A percentile compares a stretch with the other conserved stretches of the same genome.
phyloP scores from a whole-genome alignment of 192 early-diverging fungal species.

The Coemansia sp. region DNA sequence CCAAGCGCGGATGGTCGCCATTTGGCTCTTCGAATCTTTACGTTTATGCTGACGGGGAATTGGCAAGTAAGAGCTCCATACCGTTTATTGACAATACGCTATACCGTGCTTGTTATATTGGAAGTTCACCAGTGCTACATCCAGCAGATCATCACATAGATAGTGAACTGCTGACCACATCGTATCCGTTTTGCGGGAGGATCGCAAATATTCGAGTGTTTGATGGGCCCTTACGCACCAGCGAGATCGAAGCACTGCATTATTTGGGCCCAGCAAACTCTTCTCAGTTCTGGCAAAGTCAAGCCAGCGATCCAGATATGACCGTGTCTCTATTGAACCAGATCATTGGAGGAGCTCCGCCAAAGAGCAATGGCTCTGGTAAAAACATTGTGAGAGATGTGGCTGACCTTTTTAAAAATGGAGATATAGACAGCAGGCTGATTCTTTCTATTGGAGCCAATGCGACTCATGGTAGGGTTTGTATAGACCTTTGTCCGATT shows the following conservation, averaged over 20 bases:
- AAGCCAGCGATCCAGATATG: conserved; percentile 15
- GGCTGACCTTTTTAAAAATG: conserved; percentile 8
- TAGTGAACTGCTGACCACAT: background rate
- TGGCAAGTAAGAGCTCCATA: conserved; percentile 24
- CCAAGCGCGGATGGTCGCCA: conserved; percentile 48
- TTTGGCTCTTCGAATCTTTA: conserved; percentile 39
- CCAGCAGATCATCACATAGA: background rate
- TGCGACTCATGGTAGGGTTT: conserved; percentile 4
- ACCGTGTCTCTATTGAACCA: conserved; percentile 12
- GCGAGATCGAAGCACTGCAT: conserved; percentile 34
- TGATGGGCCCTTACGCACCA: conserved; percentile 21
- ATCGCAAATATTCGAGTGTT: conserved; percentile 40
- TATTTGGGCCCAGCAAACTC: conserved; percentile 26
- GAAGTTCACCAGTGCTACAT: conserved; percentile 3
- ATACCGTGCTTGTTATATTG: conserved; percentile 29
- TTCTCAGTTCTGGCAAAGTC: conserved; percentile 27
- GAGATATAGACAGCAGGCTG: conserved; percentile 22
- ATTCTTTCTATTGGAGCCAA: conserved; percentile 18
- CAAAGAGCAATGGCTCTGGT: background rate
- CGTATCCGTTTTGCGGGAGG: conserved; percentile 14
- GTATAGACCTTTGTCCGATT: conserved; percentile 33
- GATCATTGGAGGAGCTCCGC: background rate
- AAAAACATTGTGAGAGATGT: conserved; percentile 8
- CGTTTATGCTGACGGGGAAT: conserved; percentile 27
- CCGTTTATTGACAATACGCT: conserved; percentile 31